phyloP scores from a whole-genome alignment of 169 alveolate genomes.

The Cryptosporidium tyzzeri region DNA sequence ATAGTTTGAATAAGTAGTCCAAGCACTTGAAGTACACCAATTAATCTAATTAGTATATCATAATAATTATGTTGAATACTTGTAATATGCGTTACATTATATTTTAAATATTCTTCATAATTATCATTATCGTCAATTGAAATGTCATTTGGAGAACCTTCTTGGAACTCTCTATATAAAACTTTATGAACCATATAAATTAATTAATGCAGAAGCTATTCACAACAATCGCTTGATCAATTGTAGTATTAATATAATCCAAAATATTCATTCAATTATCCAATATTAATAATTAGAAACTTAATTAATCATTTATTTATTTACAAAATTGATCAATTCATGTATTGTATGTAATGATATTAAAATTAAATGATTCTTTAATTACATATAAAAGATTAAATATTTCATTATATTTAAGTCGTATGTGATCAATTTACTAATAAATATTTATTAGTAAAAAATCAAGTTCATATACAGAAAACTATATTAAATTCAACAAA shows the following conservation, averaged over 20 bases:
- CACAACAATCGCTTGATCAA: neutral
- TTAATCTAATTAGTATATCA: conserved; percentile 40
- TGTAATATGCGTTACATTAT: conserved; percentile 35
- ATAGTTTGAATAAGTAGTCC: conserved; percentile 56
- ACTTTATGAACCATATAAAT: conserved; percentile 50
- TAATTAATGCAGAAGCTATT: neutral
- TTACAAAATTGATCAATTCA: neutral
- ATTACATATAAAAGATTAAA: neutral
- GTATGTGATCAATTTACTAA: neutral
- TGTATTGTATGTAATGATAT: neutral
- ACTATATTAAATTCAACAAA: neutral
- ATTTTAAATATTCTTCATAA: conserved; percentile 48
- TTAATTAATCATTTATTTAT: conserved; percentile 11
- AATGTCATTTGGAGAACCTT: conserved; percentile 21
- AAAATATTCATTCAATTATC: neutral
- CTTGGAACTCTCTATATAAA: conserved; percentile 56
- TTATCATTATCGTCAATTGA: conserved; percentile 35
- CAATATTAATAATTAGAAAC: neutral
- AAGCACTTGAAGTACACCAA: conserved; percentile 66
- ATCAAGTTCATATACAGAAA: neutral
- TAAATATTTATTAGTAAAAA: neutral
- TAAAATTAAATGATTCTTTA: neutral
- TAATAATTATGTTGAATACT: conserved; percentile 36
- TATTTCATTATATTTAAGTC: neutral
- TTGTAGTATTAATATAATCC: neutral